A percentile compares a stretch with the other conserved stretches of the same genome.
These are phyloP conservation scores for Malassezia nana DNA, from an alignment of 1,284 basidiomycete species.

Conservation along the genomic window DNA sequence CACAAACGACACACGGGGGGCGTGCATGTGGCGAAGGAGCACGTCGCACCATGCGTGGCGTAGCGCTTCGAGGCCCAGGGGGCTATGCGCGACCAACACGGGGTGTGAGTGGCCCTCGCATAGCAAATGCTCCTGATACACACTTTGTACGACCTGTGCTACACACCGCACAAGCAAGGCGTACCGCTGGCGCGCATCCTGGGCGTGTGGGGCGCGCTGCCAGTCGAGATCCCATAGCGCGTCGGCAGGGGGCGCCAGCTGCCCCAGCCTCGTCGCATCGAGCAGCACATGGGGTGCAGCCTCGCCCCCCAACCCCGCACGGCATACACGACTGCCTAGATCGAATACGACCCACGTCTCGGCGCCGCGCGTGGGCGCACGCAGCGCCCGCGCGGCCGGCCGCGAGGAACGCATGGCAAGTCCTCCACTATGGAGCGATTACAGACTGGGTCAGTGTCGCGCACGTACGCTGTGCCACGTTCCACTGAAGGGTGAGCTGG, in stretches of 20 bases:
- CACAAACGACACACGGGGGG: constrained; percentile 72
- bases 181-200: constrained; percentile 22
- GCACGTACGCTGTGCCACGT: constrained; percentile 21
- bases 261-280: constrained; percentile 33
- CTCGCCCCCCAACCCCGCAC: constrained; percentile 39
- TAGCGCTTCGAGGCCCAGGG: constrained; percentile 70
- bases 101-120: constrained; percentile 87
- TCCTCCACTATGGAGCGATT: constrained; percentile 3
- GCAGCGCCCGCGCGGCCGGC: not conserved
- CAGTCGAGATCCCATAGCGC: constrained; percentile 39
- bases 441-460: not conserved
- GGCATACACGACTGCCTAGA: constrained; percentile 33
- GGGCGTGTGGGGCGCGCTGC: constrained; percentile 14
- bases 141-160: constrained; percentile 24
- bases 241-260: constrained; percentile 9
- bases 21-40: constrained; percentile 82
- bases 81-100: constrained; percentile 80
- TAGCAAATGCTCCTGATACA: constrained; percentile 58
- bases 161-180: constrained; percentile 26
- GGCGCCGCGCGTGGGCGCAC: not conserved
- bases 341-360: constrained; percentile 40
- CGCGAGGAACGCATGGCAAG: not conserved
- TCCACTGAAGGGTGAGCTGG: constrained; percentile 16
- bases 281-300: constrained; percentile 34
- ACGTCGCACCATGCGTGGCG: constrained; percentile 77